These are phyloP conservation scores for Globisporangium carolinianum DNA, from an alignment of 352 stramenopile genomes.

Conservation along the genomic window DNA sequence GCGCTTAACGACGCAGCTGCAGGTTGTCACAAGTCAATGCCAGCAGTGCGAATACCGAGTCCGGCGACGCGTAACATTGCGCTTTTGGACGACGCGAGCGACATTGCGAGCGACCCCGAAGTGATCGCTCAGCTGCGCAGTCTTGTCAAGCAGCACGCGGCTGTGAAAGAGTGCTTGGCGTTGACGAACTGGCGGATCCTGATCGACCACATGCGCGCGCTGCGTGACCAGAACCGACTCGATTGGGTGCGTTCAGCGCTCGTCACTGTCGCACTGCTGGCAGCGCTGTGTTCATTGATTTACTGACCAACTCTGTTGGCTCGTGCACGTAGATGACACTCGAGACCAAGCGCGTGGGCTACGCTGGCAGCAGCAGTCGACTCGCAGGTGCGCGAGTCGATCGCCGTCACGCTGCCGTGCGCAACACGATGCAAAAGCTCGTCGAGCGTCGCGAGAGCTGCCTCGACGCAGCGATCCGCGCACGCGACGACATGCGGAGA, in stretches of 20 bases:
- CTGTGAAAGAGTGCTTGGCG: conserved; percentile 17
- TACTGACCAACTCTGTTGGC: neutral
- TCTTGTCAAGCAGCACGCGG: conserved; percentile 31
- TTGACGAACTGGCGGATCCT: conserved; percentile 40
- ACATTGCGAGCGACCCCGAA: conserved; percentile 30
- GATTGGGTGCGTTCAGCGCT: conserved; percentile 24
- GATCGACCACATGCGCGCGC: conserved; percentile 23
- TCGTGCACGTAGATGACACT: conserved; percentile 8
- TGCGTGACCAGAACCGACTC: conserved; percentile 25
- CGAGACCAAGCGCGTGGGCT: conserved; percentile 8
- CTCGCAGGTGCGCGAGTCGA: neutral
- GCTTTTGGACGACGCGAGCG: neutral
- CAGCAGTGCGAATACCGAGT: too few relatives aligned
- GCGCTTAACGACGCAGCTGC: neutral
- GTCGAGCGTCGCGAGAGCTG: conserved; percentile 27
- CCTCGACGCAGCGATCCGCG: conserved; percentile 21
- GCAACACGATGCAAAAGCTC: conserved; percentile 34
- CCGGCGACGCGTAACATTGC: too few relatives aligned
- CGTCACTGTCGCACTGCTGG: neutral
- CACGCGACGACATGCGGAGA: conserved; percentile 19
- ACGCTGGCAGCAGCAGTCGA: neutral
- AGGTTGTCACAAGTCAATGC: too few relatives aligned
- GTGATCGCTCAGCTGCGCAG: conserved; percentile 42
- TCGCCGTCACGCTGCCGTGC: conserved; percentile 10
- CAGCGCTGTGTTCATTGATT: too few relatives aligned